Percentiles rank a stretch among this genome's conserved stretches.
These are phyloP conservation scores for Parasitella parasitica DNA, from an alignment of 371 early-diverging fungal species.

Conservation along the genomic window DNA sequence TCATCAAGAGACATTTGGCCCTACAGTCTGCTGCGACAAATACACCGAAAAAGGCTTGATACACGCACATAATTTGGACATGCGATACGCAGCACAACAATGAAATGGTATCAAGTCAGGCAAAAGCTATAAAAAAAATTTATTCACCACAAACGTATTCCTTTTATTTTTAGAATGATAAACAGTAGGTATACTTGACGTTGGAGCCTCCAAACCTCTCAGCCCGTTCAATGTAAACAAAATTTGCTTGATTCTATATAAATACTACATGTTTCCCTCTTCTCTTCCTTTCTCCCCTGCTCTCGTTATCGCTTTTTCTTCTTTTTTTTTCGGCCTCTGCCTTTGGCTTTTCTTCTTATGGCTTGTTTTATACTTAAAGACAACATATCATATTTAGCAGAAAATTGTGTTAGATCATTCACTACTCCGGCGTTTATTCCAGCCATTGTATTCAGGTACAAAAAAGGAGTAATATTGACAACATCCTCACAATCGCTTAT, in stretches of 20 bases:
- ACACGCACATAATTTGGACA: background rate
- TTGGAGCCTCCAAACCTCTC: background rate
- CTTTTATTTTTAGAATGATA: background rate
- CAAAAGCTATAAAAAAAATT: background rate
- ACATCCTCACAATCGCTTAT: background rate
- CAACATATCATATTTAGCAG: constrained; percentile 4
- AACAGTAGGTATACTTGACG: background rate
- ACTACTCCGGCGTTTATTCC: constrained; percentile 10
- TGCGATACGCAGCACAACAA: background rate
- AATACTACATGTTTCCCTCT: background rate
- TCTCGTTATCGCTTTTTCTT: background rate
- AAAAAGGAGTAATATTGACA: background rate
- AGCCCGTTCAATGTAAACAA: background rate
- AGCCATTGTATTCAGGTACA: constrained; percentile 12
- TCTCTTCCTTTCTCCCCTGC: background rate
- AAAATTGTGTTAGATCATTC: constrained; percentile 6
- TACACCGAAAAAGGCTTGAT: too few species aligned
- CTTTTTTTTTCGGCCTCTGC: background rate
- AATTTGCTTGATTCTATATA: background rate
- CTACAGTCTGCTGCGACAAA: too few species aligned
- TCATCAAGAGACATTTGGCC: too few species aligned
- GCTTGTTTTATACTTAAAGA: constrained; percentile 2
- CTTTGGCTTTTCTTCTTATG: constrained; percentile 2
- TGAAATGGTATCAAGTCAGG: background rate
- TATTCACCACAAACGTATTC: background rate